phyloP scores from a whole-genome alignment of 1,284 basidiomycete genomes.

The Schizophyllum commune region DNA sequence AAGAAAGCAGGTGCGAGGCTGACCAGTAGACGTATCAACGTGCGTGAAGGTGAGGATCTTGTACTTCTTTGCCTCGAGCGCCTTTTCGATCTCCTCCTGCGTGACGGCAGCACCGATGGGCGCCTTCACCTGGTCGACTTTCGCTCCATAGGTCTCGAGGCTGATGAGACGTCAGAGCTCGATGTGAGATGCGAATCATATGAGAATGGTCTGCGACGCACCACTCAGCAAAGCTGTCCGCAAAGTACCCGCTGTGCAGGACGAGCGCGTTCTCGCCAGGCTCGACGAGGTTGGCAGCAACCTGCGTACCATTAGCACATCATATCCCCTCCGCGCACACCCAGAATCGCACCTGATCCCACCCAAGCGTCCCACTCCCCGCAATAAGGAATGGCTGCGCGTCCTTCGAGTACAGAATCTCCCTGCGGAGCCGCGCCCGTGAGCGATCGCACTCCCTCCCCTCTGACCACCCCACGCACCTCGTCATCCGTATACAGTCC shows the following conservation, averaged over 20 bases:
- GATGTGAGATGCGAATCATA: neutral
- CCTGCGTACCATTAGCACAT: constrained; percentile 27
- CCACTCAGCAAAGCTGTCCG: constrained; percentile 81
- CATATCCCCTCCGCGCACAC: neutral
- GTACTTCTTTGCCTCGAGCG: constrained; percentile 78
- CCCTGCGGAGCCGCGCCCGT: constrained; percentile 27
- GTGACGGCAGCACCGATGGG: constrained; percentile 75
- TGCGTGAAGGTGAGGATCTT: constrained; percentile 93
- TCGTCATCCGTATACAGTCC: constrained; percentile 84
- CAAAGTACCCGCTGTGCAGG: constrained; percentile 85
- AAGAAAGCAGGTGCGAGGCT: too few relatives aligned
- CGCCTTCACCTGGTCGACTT: constrained; percentile 83
- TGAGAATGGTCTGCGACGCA: constrained; percentile 32
- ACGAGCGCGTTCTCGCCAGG: constrained; percentile 78
- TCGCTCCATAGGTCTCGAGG: constrained; percentile 83
- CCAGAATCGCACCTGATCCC: constrained; percentile 60
- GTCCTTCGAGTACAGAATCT: constrained; percentile 69
- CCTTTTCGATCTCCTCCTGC: constrained; percentile 58
- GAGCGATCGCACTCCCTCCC: neutral
- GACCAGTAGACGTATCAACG: constrained; percentile 88
- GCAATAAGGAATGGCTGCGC: constrained; percentile 88
- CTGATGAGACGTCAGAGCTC: constrained; percentile 42
- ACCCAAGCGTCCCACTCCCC: constrained; percentile 92
- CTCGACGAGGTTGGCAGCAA: constrained; percentile 78
- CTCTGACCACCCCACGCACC: constrained; percentile 29